Base-by-base conservation (phyloP, 306 rosid species). In the Astragalus membranaceus region DNA sequence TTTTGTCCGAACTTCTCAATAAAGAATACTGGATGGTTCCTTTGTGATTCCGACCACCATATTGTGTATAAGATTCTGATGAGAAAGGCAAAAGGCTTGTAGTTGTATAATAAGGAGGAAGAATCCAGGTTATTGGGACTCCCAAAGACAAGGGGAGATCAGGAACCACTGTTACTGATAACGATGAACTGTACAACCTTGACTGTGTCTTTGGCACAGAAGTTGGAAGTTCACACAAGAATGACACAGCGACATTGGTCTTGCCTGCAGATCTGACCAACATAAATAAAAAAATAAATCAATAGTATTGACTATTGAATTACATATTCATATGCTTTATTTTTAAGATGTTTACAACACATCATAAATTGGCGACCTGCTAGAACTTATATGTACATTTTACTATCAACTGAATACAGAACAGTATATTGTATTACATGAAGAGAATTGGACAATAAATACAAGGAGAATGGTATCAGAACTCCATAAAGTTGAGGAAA, bases 141-240 rank as follows among this genome's bases (percentile, higher is more conserved):
- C 98, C 98, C 57, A 88, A 85, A 76, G 97, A 90, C 76, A 93
- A 72, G 23, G 97, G 96, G 55, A 81, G 96, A 85, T 85, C 92
- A 60, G 97, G 92, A 69, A 90, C 81, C 77, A 93, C 98, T 42
- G 73, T 63, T 62, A 93, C 66, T 61, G 92, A 88, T 61, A 84
- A 59, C 23, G 96, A 93, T 73, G 97, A 86, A 70, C 72, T 85
- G 80, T 85, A 93, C 72, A 74, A 67, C 81, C 62, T 87, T 61
- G 84, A 72, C 77, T 64, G 79, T 51, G 58, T 55, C 33, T 69
- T 83, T 37, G 85, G 79, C 63, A 81, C 83, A 70, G 83, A 64
- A 69, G 86, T 78, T 74, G 75, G 58, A 72, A 88, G 76, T 64
- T 88, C 89, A 75, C 98, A 93, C 2, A 78, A 84, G 82, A 93